Evolutionary conservation across 148 eudicot species (phyloP), one percentile per base, ranked within the genome.

Genomic region (Agrostemma githago): DNA sequence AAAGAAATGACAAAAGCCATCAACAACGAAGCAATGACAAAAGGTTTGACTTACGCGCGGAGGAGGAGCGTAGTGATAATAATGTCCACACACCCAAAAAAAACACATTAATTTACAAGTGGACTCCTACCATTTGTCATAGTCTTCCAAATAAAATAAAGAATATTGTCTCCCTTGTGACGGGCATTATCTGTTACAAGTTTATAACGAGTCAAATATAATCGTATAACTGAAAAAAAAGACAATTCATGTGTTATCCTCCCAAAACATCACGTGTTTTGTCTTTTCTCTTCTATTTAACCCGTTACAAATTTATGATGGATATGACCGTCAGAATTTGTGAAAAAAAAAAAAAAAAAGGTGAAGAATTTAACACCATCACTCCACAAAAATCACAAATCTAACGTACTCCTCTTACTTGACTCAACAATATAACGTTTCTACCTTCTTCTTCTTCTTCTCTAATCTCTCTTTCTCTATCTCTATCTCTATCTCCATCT

Each of bases 381-480:
- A 58, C 66, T 75, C 76, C 39, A 42, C 34, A 26, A 26, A 26
- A 26, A 26, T 26, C 34, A 26, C 34, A 59, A 68, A 5, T 51
- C 5, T 60, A 77, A 77, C 79, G 74, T 70, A 54, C 34, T 26
- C 0, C 34, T 26, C 34, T 1, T 26, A 26, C 54, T 68, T 20
- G 38, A 68, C 57, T 48, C 21, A 76, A 56, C 21, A 76, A 56
- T 63, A 56, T 63, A 77, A 77, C 74, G 70, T 71, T 64, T 71
- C 56, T 57, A 26, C 34, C 34, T 26, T 26, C 34, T 26, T 26
- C 34, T 26, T 26, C 34, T 26, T 26, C 34, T 26, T 26, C 34
- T 26, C 34, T 26, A 26, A 26, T 26, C 34, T 26, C 34, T 34
- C 57, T 75, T 4, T 68, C 54, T 42, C 15, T 19, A 5, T 40